These are phyloP conservation scores for Trichosporon sp. DNA, from an alignment of 1,284 basidiomycete species.

Conservation along the genomic window DNA sequence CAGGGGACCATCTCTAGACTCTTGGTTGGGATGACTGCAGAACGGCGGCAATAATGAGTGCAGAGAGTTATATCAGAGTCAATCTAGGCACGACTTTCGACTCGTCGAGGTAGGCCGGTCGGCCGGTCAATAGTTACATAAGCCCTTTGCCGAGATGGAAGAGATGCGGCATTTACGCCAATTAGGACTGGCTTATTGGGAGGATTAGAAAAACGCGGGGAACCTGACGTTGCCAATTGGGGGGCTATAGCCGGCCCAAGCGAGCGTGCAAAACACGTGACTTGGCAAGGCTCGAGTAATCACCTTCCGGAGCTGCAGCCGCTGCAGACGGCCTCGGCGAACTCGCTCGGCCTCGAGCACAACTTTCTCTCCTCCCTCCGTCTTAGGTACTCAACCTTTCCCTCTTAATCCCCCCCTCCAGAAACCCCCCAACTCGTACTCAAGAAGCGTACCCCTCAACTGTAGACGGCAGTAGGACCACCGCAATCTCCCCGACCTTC, in stretches of 20 bases:
- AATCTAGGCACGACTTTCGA: neutral
- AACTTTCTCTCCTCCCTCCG: conserved; percentile 18
- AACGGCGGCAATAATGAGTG: too few relatives aligned
- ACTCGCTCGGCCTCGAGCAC: conserved; percentile 8
- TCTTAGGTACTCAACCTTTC: conserved; percentile 8
- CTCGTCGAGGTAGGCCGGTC: neutral
- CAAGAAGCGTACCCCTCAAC: neutral
- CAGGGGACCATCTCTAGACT: conserved; percentile 1
- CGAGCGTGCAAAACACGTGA: conserved; percentile 5
- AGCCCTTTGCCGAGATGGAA: neutral
- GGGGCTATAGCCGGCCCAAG: neutral
- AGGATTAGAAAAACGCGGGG: conserved; percentile 6
- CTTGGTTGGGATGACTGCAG: neutral
- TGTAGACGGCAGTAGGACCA: neutral
- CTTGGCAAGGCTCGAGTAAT: neutral
- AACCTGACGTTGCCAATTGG: neutral
- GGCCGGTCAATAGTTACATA: neutral
- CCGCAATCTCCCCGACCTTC: too few relatives aligned
- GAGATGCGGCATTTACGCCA: conserved; percentile 4
- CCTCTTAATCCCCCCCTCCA: neutral
- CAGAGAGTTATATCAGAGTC: too few relatives aligned
- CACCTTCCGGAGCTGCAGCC: neutral
- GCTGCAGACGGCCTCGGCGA: conserved; percentile 14
- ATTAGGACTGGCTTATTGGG: conserved; percentile 5
- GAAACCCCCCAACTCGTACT: neutral